Percentiles rank a stretch among this genome's conserved stretches.
These are phyloP conservation scores for Cephaloascus albidus DNA, from an alignment of 805 yeast genomes.

Conservation along the genomic window DNA sequence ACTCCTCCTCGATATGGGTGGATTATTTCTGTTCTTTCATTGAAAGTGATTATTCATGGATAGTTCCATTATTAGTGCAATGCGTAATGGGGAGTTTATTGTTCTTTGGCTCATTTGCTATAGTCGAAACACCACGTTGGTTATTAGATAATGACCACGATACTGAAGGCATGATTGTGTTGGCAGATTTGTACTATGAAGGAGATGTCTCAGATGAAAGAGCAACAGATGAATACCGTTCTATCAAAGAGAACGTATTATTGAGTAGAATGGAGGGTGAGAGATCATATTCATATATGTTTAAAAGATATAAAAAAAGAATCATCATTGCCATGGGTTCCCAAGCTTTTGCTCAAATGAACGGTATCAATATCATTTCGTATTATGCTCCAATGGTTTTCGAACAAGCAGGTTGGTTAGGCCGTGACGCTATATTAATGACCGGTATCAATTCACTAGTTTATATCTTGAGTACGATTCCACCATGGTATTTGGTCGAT, in stretches of 20 bases:
- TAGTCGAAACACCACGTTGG: constrained; percentile 41
- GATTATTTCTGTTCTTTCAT: constrained; percentile 41
- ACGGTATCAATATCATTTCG: constrained; percentile 88
- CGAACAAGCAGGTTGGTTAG: constrained; percentile 93
- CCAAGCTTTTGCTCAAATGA: constrained; percentile 86
- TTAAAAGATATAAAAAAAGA: constrained; percentile 65
- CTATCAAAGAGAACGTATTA: constrained; percentile 74
- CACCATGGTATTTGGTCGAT: constrained; percentile 89
- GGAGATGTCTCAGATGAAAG: constrained; percentile 63
- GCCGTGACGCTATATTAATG: constrained; percentile 81
- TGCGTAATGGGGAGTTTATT: constrained; percentile 25
- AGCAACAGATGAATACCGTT: constrained; percentile 67
- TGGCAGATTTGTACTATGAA: constrained; percentile 72
- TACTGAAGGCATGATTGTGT: constrained; percentile 75
- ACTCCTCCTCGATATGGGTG: constrained; percentile 49
- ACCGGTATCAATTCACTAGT: constrained; percentile 70
- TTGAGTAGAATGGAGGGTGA: constrained; percentile 77
- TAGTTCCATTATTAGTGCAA: constrained; percentile 28
- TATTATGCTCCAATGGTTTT: constrained; percentile 92
- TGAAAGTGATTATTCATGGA: constrained; percentile 30
- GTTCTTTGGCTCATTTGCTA: constrained; percentile 26
- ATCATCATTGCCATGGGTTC: constrained; percentile 84
- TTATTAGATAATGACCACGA: constrained; percentile 26
- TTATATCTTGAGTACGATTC: constrained; percentile 62
- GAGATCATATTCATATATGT: constrained; percentile 64